Base-by-base conservation (phyloP, 208 protist genomes). In the Trypanosoma grayi region DNA sequence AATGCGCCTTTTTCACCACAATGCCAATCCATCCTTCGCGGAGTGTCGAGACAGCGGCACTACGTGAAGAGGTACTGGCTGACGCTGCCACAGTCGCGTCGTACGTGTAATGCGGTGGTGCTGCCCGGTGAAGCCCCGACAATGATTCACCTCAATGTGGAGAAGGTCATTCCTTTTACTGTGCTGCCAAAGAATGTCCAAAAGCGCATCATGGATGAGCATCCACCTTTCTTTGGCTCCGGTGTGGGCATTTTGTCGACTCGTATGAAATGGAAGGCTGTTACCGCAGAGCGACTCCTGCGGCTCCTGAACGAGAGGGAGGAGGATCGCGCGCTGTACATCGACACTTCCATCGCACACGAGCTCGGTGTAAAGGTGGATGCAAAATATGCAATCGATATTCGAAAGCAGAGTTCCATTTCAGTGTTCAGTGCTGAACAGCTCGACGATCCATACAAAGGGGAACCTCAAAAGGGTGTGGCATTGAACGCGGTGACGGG, bases 161-260 rank as follows among this genome's bases (percentile, higher is more conserved):
- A 90, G 60, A 81, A 75, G 31, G 89, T 95, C 7, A 61, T 95
- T 11, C 81, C 85, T 11, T 62, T 95, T 27, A 73, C 66, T 33
- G 31, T 65, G 44, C 53, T 95, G 10, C 37, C 79, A 9, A 82
- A 80, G 52, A 69, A 63, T 13, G 54, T 75, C 14, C 89, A 93
- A 51, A 81, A 74, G 25, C 71, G 74, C 7, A 88, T 95, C 36
- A 64, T 93, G 20, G 89, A 95, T 53, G 85, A 95, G 58, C 66
- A 90, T 51, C 89, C 89, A 33, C 85, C 89, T 16, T 95, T 87
- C 45, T 95, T 95, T 64, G 83, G 83, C n/a, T 79, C 77, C 27
- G 89, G 89, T 24, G 89, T 95, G 20, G 89, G 85, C 31, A 95
- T 95, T 65, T 60, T 95, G 9, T 93, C 89, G 11, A 77, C 89